phyloP scores from a whole-genome alignment of 2,329 filamentous ascomycete genomes.

The Fusarium agapanthi region DNA sequence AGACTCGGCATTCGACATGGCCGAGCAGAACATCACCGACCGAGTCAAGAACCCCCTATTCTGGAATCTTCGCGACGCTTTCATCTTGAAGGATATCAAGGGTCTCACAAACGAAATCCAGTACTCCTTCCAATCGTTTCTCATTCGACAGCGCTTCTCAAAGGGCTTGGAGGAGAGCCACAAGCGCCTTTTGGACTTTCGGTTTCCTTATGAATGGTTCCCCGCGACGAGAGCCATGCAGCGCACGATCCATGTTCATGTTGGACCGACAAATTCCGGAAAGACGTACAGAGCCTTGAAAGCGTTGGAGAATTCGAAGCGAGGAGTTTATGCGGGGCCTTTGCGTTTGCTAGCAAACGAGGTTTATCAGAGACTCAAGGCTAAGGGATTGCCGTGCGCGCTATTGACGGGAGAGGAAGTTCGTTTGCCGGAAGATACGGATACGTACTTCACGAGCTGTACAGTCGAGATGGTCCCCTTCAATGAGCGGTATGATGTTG shows the following conservation, averaged over 20 bases:
- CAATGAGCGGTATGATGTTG: slow-evolving; percentile 76
- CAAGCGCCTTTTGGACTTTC: slow-evolving; percentile 76
- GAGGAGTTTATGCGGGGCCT: slow-evolving; percentile 90
- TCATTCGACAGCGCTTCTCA: slow-evolving; percentile 66
- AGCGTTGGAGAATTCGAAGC: slow-evolving; percentile 77
- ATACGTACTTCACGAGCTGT: slow-evolving; percentile 77
- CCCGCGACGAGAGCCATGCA: slow-evolving; percentile 82
- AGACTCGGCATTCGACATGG: slow-evolving; percentile 55
- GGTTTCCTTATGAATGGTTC: slow-evolving; percentile 94
- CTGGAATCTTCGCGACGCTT: slow-evolving; percentile 67
- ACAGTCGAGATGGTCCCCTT: slow-evolving; percentile 87
- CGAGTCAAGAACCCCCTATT: slow-evolving; percentile 63
- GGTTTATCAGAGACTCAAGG: slow-evolving; percentile 86
- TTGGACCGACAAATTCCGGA: slow-evolving; percentile 96
- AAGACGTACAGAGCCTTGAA: slow-evolving; percentile 96
- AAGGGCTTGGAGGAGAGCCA: slow-evolving; percentile 66
- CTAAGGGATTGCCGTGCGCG: slow-evolving; percentile 79
- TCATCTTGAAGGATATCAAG: slow-evolving; percentile 59
- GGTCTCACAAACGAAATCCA: slow-evolving; percentile 68
- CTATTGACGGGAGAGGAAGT: slow-evolving; percentile 93
- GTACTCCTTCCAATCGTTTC: slow-evolving; percentile 73
- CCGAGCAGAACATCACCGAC: slow-evolving; percentile 49
- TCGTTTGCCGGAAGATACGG: slow-evolving; percentile 68
- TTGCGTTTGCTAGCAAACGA: slow-evolving; percentile 90
- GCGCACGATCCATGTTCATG: slow-evolving; percentile 87